A percentile compares a stretch with the other conserved stretches of the same genome.
phyloP scores from a whole-genome alignment of 2,329 filamentous ascomycete genomes.

The Pseudogymnoascus sp. region DNA sequence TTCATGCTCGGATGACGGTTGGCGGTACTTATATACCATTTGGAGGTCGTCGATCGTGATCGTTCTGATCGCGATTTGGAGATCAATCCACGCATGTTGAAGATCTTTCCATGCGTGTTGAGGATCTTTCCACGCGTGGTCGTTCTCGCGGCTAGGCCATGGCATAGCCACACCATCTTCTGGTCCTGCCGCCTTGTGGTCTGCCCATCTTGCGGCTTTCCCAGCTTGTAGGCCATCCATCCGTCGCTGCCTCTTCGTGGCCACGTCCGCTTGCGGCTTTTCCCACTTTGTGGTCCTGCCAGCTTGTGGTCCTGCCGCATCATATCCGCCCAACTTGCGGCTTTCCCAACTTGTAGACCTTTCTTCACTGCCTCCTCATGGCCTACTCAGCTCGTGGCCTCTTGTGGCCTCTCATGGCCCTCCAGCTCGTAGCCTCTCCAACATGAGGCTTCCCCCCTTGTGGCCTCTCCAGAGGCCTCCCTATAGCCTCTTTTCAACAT shows the following conservation, averaged over 20 bases:
- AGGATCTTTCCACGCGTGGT: not conserved
- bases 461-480: no score
- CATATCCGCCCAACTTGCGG: not conserved
- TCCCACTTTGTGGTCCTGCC: not conserved
- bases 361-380: not conserved
- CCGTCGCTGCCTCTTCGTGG: not conserved
- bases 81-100: not conserved
- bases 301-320: no score
- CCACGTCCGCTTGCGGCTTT: not conserved
- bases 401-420: not conserved
- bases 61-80: not conserved
- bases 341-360: not conserved
- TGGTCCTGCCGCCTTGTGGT: not conserved
- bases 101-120: not conserved
- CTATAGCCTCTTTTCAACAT: not conserved
- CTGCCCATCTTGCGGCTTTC: not conserved
- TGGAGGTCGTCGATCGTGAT: not conserved
- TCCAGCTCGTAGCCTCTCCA: not conserved
- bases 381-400: no score
- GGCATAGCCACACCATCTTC: not conserved
- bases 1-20: not conserved
- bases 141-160: not conserved
- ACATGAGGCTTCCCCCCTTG: not conserved
- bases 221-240: not conserved
- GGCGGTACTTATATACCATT: conserved; percentile 1